Evolutionary conservation across 345 rosid genomes (phyloP), one percentile per base, ranked within the genome.

Genomic region (Erodium maritimum): DNA sequence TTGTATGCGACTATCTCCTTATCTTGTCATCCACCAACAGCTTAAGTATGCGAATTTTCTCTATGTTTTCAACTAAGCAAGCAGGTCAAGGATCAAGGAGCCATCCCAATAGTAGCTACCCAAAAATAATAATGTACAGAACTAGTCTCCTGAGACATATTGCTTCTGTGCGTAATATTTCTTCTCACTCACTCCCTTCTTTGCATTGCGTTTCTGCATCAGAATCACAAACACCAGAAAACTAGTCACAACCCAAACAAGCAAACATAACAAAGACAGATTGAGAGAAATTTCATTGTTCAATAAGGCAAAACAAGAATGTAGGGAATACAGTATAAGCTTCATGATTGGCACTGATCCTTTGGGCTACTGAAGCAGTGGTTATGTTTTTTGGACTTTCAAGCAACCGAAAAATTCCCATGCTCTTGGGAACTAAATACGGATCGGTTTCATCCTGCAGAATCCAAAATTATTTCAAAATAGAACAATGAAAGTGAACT

Each of bases 301-400:
- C 34, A 55, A 5, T 46, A 23, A 52, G 21, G 50, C 17, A 55
- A 18, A 50, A 54, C 48, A 34, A 52, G 20, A 4, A 55, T 16
- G 50, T 33, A 48, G 34, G 11, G 18, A 33, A 17, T 83, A 83
- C 97, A 82, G 50, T 59, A 71, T 86, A 91, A 54, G 84, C 88
- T 23, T 82, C 87, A 23, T 87, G 82, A 74, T 87, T 87, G 42
- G 85, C 78, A 58, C 82, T 81, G 57, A 87, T 87, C 77, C 91
- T 80, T 71, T 62, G 79, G 23, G 87, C 88, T 33, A 82, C 93
- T 23, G 88, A 86, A 75, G 85, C 88, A 20, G 95, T 87, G 50
- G 91, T 84, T 69, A 76, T 74, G 65, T 64, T 75, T 67, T 82
- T 79, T 25, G 85, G 82, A 69, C 50, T 88, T 80, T 57, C 84